Base-by-base conservation (phyloP, 805 yeast genomes). In the Zygotorulaspora danielsina region DNA sequence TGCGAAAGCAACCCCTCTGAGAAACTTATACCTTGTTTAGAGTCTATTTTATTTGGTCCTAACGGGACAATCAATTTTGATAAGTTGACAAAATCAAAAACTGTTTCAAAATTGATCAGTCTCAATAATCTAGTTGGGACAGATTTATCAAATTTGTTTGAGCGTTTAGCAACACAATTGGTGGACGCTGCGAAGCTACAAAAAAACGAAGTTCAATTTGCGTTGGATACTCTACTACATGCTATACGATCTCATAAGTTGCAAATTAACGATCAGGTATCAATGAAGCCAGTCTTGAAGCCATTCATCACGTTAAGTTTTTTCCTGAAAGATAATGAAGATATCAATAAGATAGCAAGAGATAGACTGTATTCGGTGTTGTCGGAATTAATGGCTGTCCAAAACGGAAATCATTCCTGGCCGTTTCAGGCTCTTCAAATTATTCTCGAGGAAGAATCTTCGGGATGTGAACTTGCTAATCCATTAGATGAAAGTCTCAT, bases 51-150 rank as follows among this genome's bases (percentile, higher is more conserved):
- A 11, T 49, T 62, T 24, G 71, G 74, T 10, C 60, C 66, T 12
- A 69, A 70, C 28, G 84, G 84, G 4, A 72, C 76, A 27, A 68
- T 84, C 53, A 78, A 78, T 44, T 88, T 89, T 60, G 97, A 89
- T 60, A 70, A 73, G 44, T 57, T 84, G 19, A 81, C 95, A 1
- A 87, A 83, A 53, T 66, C 89, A 1, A 86, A 81, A 55, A 75
- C 86, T 0, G 64, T 76, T 9, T 78, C 76, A 29, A 59, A 56
- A 10, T 53, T 79, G 7, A 47, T 78, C 6, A 34, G 52, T 3
- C 36, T 48, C 4, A 37, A 42, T 15, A 35, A 39, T 13, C 15
- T 45, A 5, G 34, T 45, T 8, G 27, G 31, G 50, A 44, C 51
- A 29, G 42, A 59, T 2, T 38, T 65, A 9, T 38, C 58, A 11